Evolutionary conservation across 2,329 filamentous ascomycete genomes (phyloP).

Genomic region (Sporothrix dimorphospora): DNA sequence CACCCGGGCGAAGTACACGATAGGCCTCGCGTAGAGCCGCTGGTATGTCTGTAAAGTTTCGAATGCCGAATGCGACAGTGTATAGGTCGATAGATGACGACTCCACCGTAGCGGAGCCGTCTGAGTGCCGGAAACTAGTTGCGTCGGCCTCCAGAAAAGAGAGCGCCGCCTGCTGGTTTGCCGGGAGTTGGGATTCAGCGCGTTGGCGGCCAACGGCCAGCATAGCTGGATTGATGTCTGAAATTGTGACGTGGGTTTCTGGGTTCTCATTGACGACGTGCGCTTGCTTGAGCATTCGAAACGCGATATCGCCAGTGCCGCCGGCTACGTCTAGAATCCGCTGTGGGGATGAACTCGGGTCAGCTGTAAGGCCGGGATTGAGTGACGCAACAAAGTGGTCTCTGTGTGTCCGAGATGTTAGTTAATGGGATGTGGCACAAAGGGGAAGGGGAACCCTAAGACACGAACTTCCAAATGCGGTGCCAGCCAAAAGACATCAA

Average conservation of each 20-base stretch:
- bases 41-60: slow-evolving; percentile 94
- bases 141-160: slow-evolving; percentile 90
- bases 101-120: slow-evolving; percentile 57
- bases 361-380: slow-evolving; percentile 71
- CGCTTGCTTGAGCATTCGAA: slow-evolving; percentile 90
- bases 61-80: slow-evolving; percentile 95
- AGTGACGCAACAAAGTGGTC: slow-evolving; percentile 93
- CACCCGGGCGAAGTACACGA: slow-evolving; percentile 88
- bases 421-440: background rate
- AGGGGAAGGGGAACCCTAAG: background rate
- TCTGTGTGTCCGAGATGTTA: slow-evolving; percentile 40
- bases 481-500: slow-evolving; percentile 98
- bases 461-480: slow-evolving; percentile 79
- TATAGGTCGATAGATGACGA: slow-evolving; percentile 84
- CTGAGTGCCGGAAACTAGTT: slow-evolving; percentile 60
- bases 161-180: slow-evolving; percentile 59
- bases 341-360: slow-evolving; percentile 54
- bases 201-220: slow-evolving; percentile 84
- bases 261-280: slow-evolving; percentile 79
- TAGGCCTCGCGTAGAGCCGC: slow-evolving; percentile 80
- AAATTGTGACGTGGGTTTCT: slow-evolving; percentile 82
- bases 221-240: slow-evolving; percentile 97
- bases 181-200: slow-evolving; percentile 60
- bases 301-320: slow-evolving; percentile 96
- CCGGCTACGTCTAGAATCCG: slow-evolving; percentile 95